A percentile compares a stretch with the other conserved stretches of the same genome.
These are phyloP conservation scores for Boletus rex-veris DNA, from an alignment of 768 basidiomycete genomes.

Conservation along the genomic window DNA sequence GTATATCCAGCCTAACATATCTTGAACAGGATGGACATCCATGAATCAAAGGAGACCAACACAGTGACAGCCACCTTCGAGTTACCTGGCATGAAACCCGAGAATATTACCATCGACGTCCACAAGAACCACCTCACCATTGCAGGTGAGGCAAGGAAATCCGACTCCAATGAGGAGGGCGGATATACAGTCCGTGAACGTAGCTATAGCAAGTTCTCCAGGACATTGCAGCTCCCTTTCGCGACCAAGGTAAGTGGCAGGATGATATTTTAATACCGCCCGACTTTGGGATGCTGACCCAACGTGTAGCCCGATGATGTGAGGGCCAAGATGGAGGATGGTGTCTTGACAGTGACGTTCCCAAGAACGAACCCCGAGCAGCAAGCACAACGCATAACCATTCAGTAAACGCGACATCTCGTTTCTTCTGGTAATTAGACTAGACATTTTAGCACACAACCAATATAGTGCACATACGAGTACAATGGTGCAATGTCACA, in stretches of 20 bases:
- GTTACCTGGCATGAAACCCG: constrained; percentile 50
- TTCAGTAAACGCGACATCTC: background rate
- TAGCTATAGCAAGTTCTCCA: constrained; percentile 42
- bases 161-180: constrained; percentile 32
- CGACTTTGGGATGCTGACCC: background rate
- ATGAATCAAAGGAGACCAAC: constrained; percentile 41
- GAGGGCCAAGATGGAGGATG: constrained; percentile 46
- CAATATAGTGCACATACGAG: too few species aligned
- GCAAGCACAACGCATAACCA: background rate
- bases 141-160: background rate
- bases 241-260: constrained; percentile 40
- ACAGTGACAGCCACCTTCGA: constrained; percentile 52
- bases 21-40: constrained; percentile 40
- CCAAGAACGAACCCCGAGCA: constrained; percentile 41
- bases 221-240: constrained; percentile 43
- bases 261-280: background rate
- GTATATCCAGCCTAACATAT: too few species aligned
- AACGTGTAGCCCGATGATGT: constrained; percentile 39
- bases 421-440: too few species aligned
- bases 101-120: constrained; percentile 46
- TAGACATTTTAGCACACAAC: too few species aligned
- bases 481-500: too few species aligned
- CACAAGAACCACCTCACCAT: constrained; percentile 38
- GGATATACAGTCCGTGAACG: constrained; percentile 45
- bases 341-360: constrained; percentile 45